These are phyloP conservation scores for Ceratobasidium sp. DNA, from an alignment of 1,284 basidiomycete genomes.

Conservation along the genomic window DNA sequence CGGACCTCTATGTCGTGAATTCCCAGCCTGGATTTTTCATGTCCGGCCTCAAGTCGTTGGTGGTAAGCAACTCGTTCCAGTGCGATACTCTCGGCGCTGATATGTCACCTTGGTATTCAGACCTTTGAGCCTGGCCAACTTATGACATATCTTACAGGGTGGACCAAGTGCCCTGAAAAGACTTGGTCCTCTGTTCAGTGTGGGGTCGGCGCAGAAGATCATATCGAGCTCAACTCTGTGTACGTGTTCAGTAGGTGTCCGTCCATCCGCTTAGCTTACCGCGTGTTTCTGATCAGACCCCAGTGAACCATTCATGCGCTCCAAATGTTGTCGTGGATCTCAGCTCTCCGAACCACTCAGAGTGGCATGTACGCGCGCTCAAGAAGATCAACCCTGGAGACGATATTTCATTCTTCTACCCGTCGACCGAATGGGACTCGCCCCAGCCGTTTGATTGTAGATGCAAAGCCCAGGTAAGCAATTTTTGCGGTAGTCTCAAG, in stretches of 20 bases:
- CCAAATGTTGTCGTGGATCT: constrained; percentile 71
- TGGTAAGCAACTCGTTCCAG: constrained; percentile 5
- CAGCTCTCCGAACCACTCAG: constrained; percentile 60
- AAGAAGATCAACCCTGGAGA: constrained; percentile 61
- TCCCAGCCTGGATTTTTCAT: not conserved
- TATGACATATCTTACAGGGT: constrained; percentile 4
- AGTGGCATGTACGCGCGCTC: constrained; percentile 62
- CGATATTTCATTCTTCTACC: constrained; percentile 71
- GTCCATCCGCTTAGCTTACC: not conserved
- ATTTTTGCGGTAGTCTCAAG: too few relatives aligned
- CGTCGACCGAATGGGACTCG: constrained; percentile 80
- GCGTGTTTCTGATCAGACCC: not conserved
- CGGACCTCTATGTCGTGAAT: constrained; percentile 20
- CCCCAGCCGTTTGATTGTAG: constrained; percentile 72
- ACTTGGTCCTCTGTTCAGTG: too few relatives aligned
- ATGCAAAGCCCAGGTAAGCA: constrained; percentile 52
- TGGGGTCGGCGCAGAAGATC: too few relatives aligned
- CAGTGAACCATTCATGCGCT: constrained; percentile 76
- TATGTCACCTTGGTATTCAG: not conserved
- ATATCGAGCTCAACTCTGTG: constrained; percentile 75
- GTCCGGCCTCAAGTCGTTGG: constrained; percentile 17
- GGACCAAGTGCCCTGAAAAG: constrained; percentile 49
- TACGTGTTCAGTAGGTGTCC: constrained; percentile 65
- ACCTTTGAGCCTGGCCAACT: constrained; percentile 24
- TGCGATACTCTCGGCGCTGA: not conserved